Evolutionary conservation across 2,329 filamentous ascomycete species (phyloP), one percentile per base, ranked within the genome.

Genomic region (Exophiala xenobiotica): DNA sequence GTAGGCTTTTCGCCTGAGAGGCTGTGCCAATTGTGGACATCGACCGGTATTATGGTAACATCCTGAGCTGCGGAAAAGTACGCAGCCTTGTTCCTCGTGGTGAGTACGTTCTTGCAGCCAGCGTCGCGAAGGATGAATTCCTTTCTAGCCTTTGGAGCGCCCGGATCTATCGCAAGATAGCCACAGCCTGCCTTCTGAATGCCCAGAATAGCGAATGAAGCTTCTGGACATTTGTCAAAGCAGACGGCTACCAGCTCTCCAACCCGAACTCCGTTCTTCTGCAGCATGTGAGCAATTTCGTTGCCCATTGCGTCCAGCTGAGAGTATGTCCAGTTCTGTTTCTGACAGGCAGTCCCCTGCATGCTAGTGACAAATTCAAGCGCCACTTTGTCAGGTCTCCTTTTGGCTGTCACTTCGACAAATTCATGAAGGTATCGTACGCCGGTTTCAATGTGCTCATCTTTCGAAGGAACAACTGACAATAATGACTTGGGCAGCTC

Each of bases 141-240:
- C 60, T 90, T 89, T n/a, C 90, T 78, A 7, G 85, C 78, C 3
- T 74, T 72, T 0, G 90, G 90, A 0, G 90, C 86, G 1, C 78
- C 78, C 0, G 87, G 85, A 63, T 95, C 90, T 7, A 95, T 76
- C 0, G 90, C 88, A 12, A 95, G 77, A 66, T 91, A 95, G 1
- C 86, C 81, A 64, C 86, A 91, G 0, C 90, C 90, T 4, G 86
- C 82, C 66, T 95, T 95, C 24, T 95, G 71, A 47, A 93, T 85
- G 1, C 89, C 90, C 1, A 95, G 72, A 31, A 95, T 90, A 0
- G 86, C 80, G 61, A 93, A 88, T 29, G 88, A 91, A 0, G 89
- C 90, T 64, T 92, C 86, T 0, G 90, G 85, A 54, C 86, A 91
- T 65, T 95, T 95, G 49, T 90, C 83, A 62, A 95, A 95, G 64